A percentile compares a stretch with the other conserved stretches of the same genome.
phyloP scores from a whole-genome alignment of 768 basidiomycete genomes.

The Hygrocybe punicea region DNA sequence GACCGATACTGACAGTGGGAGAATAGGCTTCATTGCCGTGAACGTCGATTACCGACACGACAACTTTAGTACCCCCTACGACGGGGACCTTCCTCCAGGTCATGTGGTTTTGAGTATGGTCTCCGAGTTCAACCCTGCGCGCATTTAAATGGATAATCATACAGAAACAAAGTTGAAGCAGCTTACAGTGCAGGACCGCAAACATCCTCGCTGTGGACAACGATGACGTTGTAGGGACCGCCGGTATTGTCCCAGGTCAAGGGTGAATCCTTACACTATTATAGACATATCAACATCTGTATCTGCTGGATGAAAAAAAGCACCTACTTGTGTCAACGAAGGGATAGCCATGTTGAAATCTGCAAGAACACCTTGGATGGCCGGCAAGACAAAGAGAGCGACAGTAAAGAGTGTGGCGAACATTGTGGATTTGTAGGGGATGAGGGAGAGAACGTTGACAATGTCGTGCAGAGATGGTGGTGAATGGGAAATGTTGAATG shows the following conservation, averaged over 20 bases:
- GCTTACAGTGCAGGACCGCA: constrained; percentile 60
- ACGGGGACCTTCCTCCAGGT: constrained; percentile 45
- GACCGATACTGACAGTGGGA: constrained; percentile 42
- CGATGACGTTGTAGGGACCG: constrained; percentile 56
- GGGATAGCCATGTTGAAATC: constrained; percentile 54
- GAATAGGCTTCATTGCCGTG: constrained; percentile 66
- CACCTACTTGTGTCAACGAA: constrained; percentile 48
- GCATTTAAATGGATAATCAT: constrained; percentile 4
- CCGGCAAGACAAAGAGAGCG: constrained; percentile 62
- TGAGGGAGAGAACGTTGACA: constrained; percentile 29
- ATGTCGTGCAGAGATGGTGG: constrained; percentile 19
- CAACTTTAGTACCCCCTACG: constrained; percentile 45
- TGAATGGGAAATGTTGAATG: not conserved
- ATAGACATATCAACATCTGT: constrained; percentile 4
- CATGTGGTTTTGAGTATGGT: constrained; percentile 43
- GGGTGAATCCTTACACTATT: constrained; percentile 50
- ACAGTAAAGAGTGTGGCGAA: constrained; percentile 74
- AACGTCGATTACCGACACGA: constrained; percentile 53
- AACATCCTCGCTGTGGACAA: constrained; percentile 49
- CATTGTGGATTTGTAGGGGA: constrained; percentile 49
- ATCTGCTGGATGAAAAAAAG: not conserved
- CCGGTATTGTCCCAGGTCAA: constrained; percentile 51
- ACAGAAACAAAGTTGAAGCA: not conserved
- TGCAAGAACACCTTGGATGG: constrained; percentile 51
- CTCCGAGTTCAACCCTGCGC: constrained; percentile 57